Conservation (phyloP, 2,329 filamentous ascomycete genomes). For the Verticillium isaacii region DNA sequence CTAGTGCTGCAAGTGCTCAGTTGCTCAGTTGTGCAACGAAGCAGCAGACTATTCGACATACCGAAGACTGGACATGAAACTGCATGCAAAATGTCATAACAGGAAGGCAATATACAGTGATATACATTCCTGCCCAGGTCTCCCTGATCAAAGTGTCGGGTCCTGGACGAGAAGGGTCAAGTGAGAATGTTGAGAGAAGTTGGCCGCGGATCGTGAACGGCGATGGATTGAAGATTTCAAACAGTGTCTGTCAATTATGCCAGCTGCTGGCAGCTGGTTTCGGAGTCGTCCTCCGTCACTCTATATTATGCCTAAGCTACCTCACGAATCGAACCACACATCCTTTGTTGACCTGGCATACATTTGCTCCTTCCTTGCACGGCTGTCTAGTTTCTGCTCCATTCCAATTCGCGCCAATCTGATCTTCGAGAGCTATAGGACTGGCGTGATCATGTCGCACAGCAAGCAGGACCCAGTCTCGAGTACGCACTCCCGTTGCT, state of each 20-base stretch:
- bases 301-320: neutral
- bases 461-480: constrained; percentile 30
- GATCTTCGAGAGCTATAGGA: neutral
- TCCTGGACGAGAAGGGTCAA: neutral
- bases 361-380: neutral
- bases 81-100: neutral
- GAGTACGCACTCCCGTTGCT: neutral
- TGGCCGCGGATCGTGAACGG: neutral
- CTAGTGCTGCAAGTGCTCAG: neutral
- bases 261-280: neutral
- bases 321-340: neutral
- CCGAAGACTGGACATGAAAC: neutral
- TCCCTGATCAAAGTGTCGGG: neutral
- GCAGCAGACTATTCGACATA: neutral
- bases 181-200: neutral
- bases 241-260: neutral
- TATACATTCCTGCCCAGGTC: neutral
- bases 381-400: neutral
- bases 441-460: constrained; percentile 37
- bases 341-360: neutral
- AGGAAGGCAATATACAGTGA: neutral
- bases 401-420: neutral
- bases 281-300: neutral
- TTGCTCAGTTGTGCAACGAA: too few relatives aligned
- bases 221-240: neutral